phyloP scores from a whole-genome alignment of 179 eudicot species.

The Dionaea muscipula region DNA sequence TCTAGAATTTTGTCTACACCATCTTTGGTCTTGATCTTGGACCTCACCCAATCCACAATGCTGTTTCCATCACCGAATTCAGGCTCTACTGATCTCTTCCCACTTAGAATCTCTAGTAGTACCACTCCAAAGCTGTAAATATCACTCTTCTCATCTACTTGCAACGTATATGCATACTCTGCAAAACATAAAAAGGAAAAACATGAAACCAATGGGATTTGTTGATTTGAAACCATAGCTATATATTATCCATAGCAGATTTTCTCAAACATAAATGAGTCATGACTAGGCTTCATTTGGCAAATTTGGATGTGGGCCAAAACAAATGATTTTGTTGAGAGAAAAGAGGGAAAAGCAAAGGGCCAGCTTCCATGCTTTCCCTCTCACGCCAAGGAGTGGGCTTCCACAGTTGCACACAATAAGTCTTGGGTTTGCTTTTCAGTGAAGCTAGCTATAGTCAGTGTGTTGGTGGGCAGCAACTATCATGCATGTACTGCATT shows the following conservation, averaged over 20 bases:
- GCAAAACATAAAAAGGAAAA: slow-evolving; percentile 8
- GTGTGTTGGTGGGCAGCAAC: no score
- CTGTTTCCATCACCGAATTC: slow-evolving; percentile 89
- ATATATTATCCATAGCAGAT: no score
- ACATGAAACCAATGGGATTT: neutral
- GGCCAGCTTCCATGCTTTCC: no score
- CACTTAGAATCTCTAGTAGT: slow-evolving; percentile 60
- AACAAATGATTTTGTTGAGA: slow-evolving; percentile 15
- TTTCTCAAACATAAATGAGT: no score
- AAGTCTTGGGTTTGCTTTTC: no score
- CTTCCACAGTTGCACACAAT: no score
- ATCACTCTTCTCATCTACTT: slow-evolving; percentile 96
- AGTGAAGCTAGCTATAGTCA: no score
- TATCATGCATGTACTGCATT: no score
- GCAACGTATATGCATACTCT: slow-evolving; percentile 91
- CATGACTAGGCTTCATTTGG: slow-evolving; percentile 11
- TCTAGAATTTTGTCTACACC: slow-evolving; percentile 54
- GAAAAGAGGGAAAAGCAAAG: slow-evolving; percentile 9
- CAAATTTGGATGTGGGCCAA: slow-evolving; percentile 20
- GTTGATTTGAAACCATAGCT: neutral
- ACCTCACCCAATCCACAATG: slow-evolving; percentile 79
- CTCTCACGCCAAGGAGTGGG: no score
- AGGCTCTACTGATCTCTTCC: slow-evolving; percentile 62
- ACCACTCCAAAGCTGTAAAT: slow-evolving; percentile 90
- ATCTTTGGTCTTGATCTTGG: slow-evolving; percentile 47